Evolutionary conservation across 148 eudicot species (phyloP), one percentile per base, ranked within the genome.

Genomic region (Dianthus caryophyllus): DNA sequence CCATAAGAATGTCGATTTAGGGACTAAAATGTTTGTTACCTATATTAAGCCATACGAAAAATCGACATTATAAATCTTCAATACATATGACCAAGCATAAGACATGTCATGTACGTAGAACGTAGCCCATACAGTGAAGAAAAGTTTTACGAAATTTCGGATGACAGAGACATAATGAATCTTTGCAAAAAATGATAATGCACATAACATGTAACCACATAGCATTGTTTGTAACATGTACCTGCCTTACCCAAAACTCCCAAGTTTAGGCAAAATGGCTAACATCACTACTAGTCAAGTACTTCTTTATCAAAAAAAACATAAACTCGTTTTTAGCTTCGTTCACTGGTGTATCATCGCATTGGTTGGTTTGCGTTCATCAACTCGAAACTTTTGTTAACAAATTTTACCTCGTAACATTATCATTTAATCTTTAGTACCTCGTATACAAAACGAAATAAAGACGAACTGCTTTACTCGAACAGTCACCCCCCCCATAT

Each of bases 171-270:
- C 38, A 33, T 33, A 33, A 3, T 33, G 7, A 33, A 33, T 33
- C 38, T 33, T 33, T 33, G 38, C 38, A 7, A 33, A 33, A 33
- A 2, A 33, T 33, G 38, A 7, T 33, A 2, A 33, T 33, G 38
- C 38, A 33, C 7, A 33, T 33, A 33, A 33, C 38, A 33, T 33
- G 44, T 59, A 59, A 1, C 22, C 41, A 31, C 16, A 33, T 43
- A 17, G 16, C 43, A 59, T 9, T 33, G 41, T 31, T 9, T 30
- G 44, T 59, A 50, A 18, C 21, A 18, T 59, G 21, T 30, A n/a
- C 44, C 11, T 33, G 8, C 36, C 61, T 56, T 56, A 56, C 61
- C 61, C 36, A 56, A 56, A 56, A 29, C 17, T 56, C 38, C 26
- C 61, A 27, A 60, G 14, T 6, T 60, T 60, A 31, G 64, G 64